A percentile compares a stretch with the other conserved stretches of the same genome.
These are phyloP conservation scores for Emergomyces orientalis DNA, from an alignment of 2,329 filamentous ascomycete species.

Conservation along the genomic window DNA sequence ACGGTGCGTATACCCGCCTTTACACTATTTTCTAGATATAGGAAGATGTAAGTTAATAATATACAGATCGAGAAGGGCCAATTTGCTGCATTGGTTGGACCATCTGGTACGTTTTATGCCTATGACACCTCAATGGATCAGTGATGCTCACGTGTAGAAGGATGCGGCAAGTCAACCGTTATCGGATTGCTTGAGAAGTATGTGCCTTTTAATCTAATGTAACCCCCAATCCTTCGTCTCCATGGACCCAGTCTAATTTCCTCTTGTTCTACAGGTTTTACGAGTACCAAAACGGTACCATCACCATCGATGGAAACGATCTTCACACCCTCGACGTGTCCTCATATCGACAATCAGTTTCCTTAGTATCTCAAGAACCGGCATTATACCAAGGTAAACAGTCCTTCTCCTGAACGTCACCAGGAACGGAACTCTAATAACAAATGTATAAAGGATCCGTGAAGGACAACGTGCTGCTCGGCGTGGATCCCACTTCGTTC, in stretches of 20 bases:
- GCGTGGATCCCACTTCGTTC: conserved; percentile 28
- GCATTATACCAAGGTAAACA: conserved; percentile 34
- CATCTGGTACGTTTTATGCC: conserved; percentile 26
- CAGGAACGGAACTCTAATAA: conserved; percentile 7
- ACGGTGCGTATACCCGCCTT: conserved; percentile 11
- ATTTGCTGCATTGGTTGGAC: conserved; percentile 40
- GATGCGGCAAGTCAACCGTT: conserved; percentile 41
- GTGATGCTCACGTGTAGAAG: conserved; percentile 7
- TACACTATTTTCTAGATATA: not conserved
- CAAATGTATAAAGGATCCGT: conserved; percentile 22
- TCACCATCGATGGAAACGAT: conserved; percentile 29
- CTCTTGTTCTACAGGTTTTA: conserved; percentile 13
- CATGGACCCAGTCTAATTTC: not conserved
- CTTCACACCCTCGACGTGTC: conserved; percentile 22
- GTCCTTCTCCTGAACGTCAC: not conserved
- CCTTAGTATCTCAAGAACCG: conserved; percentile 37
- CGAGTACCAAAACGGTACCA: conserved; percentile 24
- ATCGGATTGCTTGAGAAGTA: conserved; percentile 38
- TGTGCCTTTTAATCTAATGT: not conserved
- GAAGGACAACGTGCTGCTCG: conserved; percentile 41
- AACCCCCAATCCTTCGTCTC: not conserved
- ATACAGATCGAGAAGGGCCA: conserved; percentile 30
- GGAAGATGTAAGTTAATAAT: not conserved
- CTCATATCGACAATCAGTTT: conserved; percentile 26
- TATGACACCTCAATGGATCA: not conserved